Base-by-base conservation (phyloP, 2,329 filamentous ascomycete species). In the Pseudocercospora pini-densiflorae region DNA sequence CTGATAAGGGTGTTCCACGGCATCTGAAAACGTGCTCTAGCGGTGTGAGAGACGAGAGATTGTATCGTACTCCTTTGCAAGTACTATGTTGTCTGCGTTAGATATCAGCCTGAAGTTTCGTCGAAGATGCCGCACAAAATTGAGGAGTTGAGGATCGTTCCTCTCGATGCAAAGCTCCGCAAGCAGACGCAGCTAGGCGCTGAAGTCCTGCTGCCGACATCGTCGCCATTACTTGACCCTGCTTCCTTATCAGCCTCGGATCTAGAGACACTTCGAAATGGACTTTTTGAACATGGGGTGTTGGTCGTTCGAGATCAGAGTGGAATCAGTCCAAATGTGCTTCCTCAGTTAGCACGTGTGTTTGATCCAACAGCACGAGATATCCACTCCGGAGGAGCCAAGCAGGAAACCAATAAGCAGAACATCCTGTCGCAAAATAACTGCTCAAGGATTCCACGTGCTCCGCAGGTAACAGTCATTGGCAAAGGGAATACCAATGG, bases 401-500 rank as follows among this genome's bases (percentile, higher is more conserved):
- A 70, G 45, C 63, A 68, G 43, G 67, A 72, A 3, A 71, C 60
- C 5, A 68, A 73, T 23, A 53, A 62, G 59, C 23, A 61, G 14
- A 59, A 57, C n/a, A 62, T 57, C 16, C 21, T 66, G 5, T 62
- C 64, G n/a, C 64, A 62, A 33, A 62, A 62, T 21, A 66, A 66
- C 49, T 33, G 54, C 14, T 59, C 59, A 24, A 51, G 64, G 49
- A 59, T 70, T 2, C 71, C 71, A 33, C 54, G 61, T 16, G 69
- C 69, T 6, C 69, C 69, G 2, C 69, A 72, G 54, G 69, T 72
- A 6, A 67, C 64, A n/a, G 64, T 72, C 12, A 71, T 72, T 29
- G 69, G 71, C 1, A 63, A 70, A 43, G 71, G 71, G 7, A 67
- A 64, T 4, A 66, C 68, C 14, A 59, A 63, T 21, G 65, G 67